Evolutionary conservation across 352 stramenopile species (phyloP), one percentile per base, ranked within the genome.

Genomic region (Globisporangium ultimum): DNA sequence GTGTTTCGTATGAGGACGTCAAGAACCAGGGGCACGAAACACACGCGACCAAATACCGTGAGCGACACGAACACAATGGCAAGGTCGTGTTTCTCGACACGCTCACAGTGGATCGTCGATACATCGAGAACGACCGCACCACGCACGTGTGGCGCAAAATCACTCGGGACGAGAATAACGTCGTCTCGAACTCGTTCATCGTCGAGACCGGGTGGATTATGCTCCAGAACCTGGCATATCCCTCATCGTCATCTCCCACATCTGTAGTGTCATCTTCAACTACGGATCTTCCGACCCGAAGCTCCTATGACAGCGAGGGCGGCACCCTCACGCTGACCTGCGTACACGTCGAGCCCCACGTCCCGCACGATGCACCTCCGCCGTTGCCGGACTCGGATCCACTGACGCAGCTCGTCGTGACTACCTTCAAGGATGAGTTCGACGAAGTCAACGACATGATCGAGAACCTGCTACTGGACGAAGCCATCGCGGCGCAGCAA

Each of bases 121-220:
- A 51, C 15, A 40, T 58, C 14, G 53, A 58, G 40, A 58, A 41
- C 3, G 40, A 50, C 22, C 40, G 40, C 8, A 24, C 24, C n/a
- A 50, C 40, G 40, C 21, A 14, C 21, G 41, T 58, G 9, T 58
- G 43, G 53, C 21, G 40, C 9, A 41, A 10, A 10, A 14, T 58
- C 32, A 20, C 18, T 14, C 34, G 21, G 5, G n/a, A 15, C 0
- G 53, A 51, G 7, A 41, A 50, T 6, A 17, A 17, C 18, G 40
- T 15, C 2, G 21, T 58, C 40, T 50, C 41, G 7, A 28, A 32
- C 17, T 20, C 40, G 20, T 47, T 58, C 40, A 42, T 42, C 18
- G 53, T 50, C 5, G 38, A 51, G 28, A 58, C 43, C 21, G 53
- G 53, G 9, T 58, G 53, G 53, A 46, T 55, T 17, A 6, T 24